phyloP scores from a whole-genome alignment of 1,139 yeast species.

The Protomyces macrosporus region DNA sequence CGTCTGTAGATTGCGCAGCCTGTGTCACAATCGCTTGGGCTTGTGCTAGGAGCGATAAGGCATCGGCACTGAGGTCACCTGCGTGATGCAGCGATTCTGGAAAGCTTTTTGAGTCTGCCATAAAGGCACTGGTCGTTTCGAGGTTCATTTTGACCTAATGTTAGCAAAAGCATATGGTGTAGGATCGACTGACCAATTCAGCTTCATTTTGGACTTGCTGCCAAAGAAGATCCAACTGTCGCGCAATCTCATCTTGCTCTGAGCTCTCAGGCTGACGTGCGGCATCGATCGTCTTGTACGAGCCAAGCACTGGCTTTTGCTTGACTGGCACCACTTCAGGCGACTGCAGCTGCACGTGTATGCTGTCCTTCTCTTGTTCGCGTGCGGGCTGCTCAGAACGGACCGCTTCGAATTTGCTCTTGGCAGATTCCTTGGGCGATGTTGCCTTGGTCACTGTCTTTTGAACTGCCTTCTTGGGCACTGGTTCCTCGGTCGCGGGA shows the following conservation, averaged over 20 bases:
- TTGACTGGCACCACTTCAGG: too few species aligned
- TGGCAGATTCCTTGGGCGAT: too few species aligned
- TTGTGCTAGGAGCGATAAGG: background rate
- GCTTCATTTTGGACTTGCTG: conserved; percentile 2
- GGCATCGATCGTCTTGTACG: background rate
- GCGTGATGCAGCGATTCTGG: background rate
- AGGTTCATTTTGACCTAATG: background rate
- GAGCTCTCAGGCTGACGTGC: background rate
- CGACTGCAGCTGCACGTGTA: background rate
- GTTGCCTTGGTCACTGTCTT: too few species aligned
- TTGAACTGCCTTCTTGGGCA: too few species aligned
- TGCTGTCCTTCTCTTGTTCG: background rate
- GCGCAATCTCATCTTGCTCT: background rate
- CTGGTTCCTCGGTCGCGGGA: too few species aligned
- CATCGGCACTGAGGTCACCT: background rate
- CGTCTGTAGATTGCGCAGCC: background rate
- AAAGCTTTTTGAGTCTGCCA: background rate
- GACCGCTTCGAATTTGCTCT: background rate
- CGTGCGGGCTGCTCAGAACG: background rate
- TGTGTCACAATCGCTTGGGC: background rate
- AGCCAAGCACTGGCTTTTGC: background rate
- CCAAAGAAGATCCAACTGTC: conserved; percentile 15
- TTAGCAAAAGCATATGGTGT: background rate
- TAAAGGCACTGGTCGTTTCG: background rate
- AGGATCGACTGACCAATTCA: background rate